Evolutionary conservation across 805 yeast species (phyloP).

Genomic region (Barnettozyma populi): DNA sequence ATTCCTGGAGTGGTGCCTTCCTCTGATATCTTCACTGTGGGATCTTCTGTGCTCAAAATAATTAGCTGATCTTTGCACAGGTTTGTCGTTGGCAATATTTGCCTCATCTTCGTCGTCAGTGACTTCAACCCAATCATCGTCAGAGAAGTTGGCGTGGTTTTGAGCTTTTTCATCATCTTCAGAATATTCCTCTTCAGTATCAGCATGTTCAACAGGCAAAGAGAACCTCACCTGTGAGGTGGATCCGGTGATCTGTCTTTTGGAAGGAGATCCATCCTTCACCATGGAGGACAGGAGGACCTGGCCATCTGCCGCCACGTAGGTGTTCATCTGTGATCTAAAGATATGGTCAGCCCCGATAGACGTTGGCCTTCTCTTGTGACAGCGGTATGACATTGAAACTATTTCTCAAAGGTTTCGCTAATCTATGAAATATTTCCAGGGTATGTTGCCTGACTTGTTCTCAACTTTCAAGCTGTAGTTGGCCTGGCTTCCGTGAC

Average conservation of each 20-base stretch:
- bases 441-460: too few relatives aligned
- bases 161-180: constrained; percentile 7
- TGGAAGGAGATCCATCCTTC: constrained; percentile 24
- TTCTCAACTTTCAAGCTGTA: too few relatives aligned
- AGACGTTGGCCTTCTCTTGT: constrained; percentile 25
- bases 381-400: constrained; percentile 19
- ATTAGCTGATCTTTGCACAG: constrained; percentile 1
- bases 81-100: not conserved
- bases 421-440: not conserved
- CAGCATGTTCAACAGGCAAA: constrained; percentile 12
- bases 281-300: constrained; percentile 25
- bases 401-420: not conserved
- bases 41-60: not conserved
- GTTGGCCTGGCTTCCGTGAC: too few relatives aligned
- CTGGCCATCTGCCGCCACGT: constrained; percentile 23
- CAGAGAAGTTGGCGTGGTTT: not conserved
- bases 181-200: constrained; percentile 12
- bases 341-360: constrained; percentile 18
- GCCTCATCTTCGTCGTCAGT: not conserved
- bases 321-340: constrained; percentile 14
- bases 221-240: constrained; percentile 26
- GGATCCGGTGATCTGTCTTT: constrained; percentile 23
- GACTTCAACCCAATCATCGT: constrained; percentile 1
- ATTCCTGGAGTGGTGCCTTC: constrained; percentile 4
- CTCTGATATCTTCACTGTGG: not conserved